Evolutionary conservation across 179 eudicot genomes (phyloP).

Genomic region (Vitellaria paradoxa): DNA sequence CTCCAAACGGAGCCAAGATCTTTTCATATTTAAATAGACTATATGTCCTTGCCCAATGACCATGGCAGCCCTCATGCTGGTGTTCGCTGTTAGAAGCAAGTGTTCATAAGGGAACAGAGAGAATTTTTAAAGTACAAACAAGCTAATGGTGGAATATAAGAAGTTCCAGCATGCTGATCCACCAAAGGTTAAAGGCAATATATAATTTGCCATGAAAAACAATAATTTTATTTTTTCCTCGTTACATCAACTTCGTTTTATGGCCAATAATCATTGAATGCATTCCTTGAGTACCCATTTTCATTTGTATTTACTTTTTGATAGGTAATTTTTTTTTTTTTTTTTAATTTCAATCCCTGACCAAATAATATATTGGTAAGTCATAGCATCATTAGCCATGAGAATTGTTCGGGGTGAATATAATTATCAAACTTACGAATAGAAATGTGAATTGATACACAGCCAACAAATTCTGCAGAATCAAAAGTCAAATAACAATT

Average conservation of each 20-base stretch:
- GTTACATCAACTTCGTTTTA: neutral
- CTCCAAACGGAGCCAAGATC: too few species aligned
- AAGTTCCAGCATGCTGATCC: neutral
- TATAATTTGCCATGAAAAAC: too few species aligned
- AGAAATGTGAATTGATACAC: neutral
- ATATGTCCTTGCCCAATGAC: neutral
- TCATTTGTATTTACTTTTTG: neutral
- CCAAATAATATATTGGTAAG: neutral
- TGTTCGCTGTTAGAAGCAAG: neutral
- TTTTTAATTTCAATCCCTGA: neutral
- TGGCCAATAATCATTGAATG: neutral
- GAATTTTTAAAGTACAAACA: neutral
- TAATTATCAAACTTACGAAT: neutral
- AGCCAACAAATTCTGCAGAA: neutral
- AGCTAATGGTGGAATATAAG: neutral
- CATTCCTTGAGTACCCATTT: neutral
- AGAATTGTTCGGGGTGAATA: neutral
- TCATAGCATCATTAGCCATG: neutral
- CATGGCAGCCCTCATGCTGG: neutral
- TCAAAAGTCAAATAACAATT: neutral
- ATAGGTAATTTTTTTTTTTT: neutral
- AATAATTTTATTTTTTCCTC: neutral
- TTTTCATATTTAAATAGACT: neutral
- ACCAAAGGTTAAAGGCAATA: too few species aligned
- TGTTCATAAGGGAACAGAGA: neutral